Percentiles rank a stretch among this genome's conserved stretches.
phyloP scores from a whole-genome alignment of 495 filamentous ascomycete genomes.

The Penicillium pulvis region DNA sequence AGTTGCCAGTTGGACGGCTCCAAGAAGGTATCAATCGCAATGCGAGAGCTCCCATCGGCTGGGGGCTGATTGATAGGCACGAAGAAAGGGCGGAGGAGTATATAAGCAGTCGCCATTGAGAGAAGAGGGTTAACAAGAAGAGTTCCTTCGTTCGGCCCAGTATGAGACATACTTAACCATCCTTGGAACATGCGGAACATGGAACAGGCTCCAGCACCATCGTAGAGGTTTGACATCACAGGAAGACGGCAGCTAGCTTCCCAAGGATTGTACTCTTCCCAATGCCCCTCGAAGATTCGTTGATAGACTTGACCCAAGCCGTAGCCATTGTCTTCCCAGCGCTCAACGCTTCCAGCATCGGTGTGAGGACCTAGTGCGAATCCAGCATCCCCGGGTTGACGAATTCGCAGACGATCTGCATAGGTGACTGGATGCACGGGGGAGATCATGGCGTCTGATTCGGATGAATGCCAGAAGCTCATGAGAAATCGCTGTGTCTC shows the following conservation, averaged over 20 bases:
- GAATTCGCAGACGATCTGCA: constrained; percentile 73
- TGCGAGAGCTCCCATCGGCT: constrained; percentile 27
- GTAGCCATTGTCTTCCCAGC: constrained; percentile 74
- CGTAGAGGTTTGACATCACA: constrained; percentile 65
- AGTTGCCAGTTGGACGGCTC: constrained; percentile 32
- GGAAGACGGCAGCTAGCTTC: constrained; percentile 61
- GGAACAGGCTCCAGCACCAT: constrained; percentile 68
- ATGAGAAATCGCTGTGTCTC: constrained; percentile 63
- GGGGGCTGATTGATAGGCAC: constrained; percentile 42
- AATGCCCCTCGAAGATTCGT: constrained; percentile 62
- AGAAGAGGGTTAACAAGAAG: constrained; percentile 70
- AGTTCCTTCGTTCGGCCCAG: constrained; percentile 62
- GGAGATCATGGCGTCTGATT: constrained; percentile 31
- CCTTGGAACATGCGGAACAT: constrained; percentile 79
- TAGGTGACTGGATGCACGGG: constrained; percentile 58
- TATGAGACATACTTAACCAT: constrained; percentile 68
- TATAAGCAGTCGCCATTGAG: constrained; percentile 64
- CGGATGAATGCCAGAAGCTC: constrained; percentile 59
- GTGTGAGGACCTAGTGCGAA: constrained; percentile 78
- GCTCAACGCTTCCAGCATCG: constrained; percentile 72
- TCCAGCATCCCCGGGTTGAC: constrained; percentile 53
- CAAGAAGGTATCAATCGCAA: constrained; percentile 13
- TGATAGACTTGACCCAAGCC: constrained; percentile 60
- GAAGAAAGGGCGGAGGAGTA: constrained; percentile 75
- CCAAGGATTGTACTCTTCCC: constrained; percentile 74